Evolutionary conservation across 805 yeast species (phyloP).

Genomic region (Cyberlindnera sargentensis): DNA sequence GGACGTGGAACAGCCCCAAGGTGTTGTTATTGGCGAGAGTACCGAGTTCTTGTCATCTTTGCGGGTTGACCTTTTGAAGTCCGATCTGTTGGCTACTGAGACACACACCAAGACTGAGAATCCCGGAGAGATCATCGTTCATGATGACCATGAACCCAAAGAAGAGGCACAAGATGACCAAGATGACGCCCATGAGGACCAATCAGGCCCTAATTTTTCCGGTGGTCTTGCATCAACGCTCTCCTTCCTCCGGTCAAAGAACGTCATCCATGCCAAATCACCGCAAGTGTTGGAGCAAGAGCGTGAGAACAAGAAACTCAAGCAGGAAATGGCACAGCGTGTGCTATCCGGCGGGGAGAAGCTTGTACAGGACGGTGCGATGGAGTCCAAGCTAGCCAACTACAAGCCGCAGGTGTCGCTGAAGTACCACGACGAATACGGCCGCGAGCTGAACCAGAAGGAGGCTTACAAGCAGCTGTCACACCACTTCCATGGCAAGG

Average conservation of each 20-base stretch:
- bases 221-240: slow-evolving; percentile 22
- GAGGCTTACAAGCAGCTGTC: slow-evolving; percentile 56
- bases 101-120: background rate
- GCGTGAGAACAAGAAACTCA: slow-evolving; percentile 7
- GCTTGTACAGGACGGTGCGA: background rate
- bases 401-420: slow-evolving; percentile 45
- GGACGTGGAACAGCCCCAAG: slow-evolving; percentile 8
- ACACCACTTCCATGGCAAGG: slow-evolving; percentile 52
- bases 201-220: slow-evolving; percentile 7
- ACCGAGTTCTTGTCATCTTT: slow-evolving; percentile 28
- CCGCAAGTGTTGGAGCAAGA: slow-evolving; percentile 5
- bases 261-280: slow-evolving; percentile 11
- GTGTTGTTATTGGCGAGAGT: slow-evolving; percentile 28
- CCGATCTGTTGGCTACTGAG: too few relatives aligned
- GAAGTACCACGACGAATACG: slow-evolving; percentile 45
- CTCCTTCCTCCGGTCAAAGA: slow-evolving; percentile 16
- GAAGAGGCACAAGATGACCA: background rate
- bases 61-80: slow-evolving; percentile 7
- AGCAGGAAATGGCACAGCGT: slow-evolving; percentile 11
- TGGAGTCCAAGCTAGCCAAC: slow-evolving; percentile 6
- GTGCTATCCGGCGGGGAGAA: slow-evolving; percentile 2
- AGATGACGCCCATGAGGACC: background rate
- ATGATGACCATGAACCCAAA: background rate
- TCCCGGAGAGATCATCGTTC: background rate
- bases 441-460: slow-evolving; percentile 40